phyloP scores from a whole-genome alignment of 371 early-diverging fungal genomes.

The Actinomortierella wolfii region DNA sequence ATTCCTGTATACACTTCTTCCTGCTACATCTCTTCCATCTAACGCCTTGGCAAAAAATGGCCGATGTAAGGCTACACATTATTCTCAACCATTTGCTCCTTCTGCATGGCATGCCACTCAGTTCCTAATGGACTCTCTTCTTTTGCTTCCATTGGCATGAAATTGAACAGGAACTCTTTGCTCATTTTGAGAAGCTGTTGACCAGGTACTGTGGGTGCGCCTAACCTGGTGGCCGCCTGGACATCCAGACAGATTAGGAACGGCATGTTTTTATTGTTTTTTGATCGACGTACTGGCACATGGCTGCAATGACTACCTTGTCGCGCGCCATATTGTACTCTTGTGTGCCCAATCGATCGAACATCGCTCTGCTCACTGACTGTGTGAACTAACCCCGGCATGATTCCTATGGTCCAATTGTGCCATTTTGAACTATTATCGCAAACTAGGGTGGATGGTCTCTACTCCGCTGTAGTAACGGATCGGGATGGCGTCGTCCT shows the following conservation, averaged over 20 bases:
- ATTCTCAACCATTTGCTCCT: no score
- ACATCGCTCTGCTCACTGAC: no score
- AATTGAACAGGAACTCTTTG: slow-evolving; percentile 32
- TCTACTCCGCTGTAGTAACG: slow-evolving; percentile 61
- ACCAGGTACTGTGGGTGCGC: slow-evolving; percentile 45
- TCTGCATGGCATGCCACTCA: no score
- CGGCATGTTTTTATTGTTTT: not conserved
- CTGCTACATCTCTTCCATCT: not conserved
- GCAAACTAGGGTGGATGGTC: slow-evolving; percentile 55
- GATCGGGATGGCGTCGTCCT: slow-evolving; percentile 69
- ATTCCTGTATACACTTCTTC: not conserved
- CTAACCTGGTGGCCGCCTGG: no score
- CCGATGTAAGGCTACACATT: not conserved
- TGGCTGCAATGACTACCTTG: no score
- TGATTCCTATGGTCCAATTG: no score
- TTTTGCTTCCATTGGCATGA: not conserved
- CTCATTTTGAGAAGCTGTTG: slow-evolving; percentile 47
- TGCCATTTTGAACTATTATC: no score
- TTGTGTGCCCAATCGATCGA: no score
- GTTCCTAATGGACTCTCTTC: no score
- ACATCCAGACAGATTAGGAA: not conserved
- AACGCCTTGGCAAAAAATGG: slow-evolving; percentile 1
- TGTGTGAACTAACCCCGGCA: no score
- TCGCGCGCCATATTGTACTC: no score
- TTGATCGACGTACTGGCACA: no score